Evolutionary conservation across 768 basidiomycete genomes (phyloP).

Genomic region (Roridomyces roridus): DNA sequence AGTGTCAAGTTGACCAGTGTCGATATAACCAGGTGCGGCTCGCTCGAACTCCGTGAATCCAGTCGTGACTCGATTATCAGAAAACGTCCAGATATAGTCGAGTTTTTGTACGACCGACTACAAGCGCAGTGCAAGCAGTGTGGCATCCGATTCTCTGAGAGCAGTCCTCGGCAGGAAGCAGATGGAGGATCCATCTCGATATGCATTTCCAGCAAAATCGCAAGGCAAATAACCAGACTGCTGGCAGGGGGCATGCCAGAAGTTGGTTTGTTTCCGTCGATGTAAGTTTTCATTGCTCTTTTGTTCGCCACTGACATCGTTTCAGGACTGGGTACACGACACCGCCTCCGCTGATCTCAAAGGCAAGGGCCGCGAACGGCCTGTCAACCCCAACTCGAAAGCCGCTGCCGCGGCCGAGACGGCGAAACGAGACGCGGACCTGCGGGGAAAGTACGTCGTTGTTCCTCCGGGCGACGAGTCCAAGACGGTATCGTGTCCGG

Average conservation of each 20-base stretch:
- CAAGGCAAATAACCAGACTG: slow-evolving; percentile 75
- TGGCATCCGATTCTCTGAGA: slow-evolving; percentile 84
- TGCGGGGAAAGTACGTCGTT: slow-evolving; percentile 80
- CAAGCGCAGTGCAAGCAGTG: slow-evolving; percentile 93
- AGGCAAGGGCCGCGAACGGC: slow-evolving; percentile 69
- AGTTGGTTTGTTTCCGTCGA: slow-evolving; percentile 89
- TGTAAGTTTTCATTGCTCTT: slow-evolving; percentile 45
- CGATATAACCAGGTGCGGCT: slow-evolving; percentile 72
- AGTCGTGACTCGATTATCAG: slow-evolving; percentile 38
- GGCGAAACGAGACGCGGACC: slow-evolving; percentile 77
- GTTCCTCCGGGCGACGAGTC: slow-evolving; percentile 92
- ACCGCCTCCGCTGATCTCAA: slow-evolving; percentile 60
- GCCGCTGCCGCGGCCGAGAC: slow-evolving; percentile 65
- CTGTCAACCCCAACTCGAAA: slow-evolving; percentile 62
- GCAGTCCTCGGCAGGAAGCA: slow-evolving; percentile 70
- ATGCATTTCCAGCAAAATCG: slow-evolving; percentile 96
- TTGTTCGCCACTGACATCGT: slow-evolving; percentile 19
- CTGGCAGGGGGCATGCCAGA: slow-evolving; percentile 85
- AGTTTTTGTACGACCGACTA: slow-evolving; percentile 77
- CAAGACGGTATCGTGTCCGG: slow-evolving; percentile 84
- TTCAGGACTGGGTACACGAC: slow-evolving; percentile 90
- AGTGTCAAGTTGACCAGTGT: slow-evolving; percentile 65
- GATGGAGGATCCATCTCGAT: slow-evolving; percentile 90
- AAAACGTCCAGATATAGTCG: slow-evolving; percentile 62
- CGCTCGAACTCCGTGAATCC: neutral